A percentile compares a stretch with the other conserved stretches of the same genome.
Evolutionary conservation across 2,329 filamentous ascomycete species (phyloP).

Genomic region (Daldinia sp.): DNA sequence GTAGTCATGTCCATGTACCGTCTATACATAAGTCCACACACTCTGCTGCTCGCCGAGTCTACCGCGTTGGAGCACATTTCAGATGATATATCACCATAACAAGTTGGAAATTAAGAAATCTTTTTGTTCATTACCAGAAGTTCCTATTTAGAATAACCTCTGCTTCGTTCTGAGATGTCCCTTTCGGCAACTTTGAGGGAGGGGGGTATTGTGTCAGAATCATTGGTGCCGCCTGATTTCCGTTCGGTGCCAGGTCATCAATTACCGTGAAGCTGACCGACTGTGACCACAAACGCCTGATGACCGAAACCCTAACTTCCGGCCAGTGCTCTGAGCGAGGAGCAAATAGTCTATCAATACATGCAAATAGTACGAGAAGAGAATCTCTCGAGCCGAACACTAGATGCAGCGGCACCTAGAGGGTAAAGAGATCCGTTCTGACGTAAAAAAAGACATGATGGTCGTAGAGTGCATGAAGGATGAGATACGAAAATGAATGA

Average conservation of each 20-base stretch:
- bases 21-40: neutral
- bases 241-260: slow-evolving; percentile 45
- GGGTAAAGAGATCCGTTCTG: slow-evolving; percentile 34
- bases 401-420: slow-evolving; percentile 31
- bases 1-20: neutral
- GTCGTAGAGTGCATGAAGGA: slow-evolving; percentile 38
- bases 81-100: neutral
- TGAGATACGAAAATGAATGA: slow-evolving; percentile 42
- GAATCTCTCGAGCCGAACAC: slow-evolving; percentile 35
- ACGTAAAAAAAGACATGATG: slow-evolving; percentile 37
- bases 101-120: slow-evolving; percentile 14
- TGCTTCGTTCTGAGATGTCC: slow-evolving; percentile 42
- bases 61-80: neutral
- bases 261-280: slow-evolving; percentile 44
- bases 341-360: slow-evolving; percentile 49
- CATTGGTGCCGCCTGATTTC: slow-evolving; percentile 48
- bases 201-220: slow-evolving; percentile 48
- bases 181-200: slow-evolving; percentile 45
- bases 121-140: slow-evolving; percentile 48
- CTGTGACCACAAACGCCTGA: slow-evolving; percentile 48
- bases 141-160: slow-evolving; percentile 45
- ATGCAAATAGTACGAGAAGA: slow-evolving; percentile 42
- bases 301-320: slow-evolving; percentile 44
- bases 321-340: slow-evolving; percentile 41
- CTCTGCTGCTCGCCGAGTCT: neutral